A percentile compares a stretch with the other conserved stretches of the same genome.
phyloP scores from a whole-genome alignment of 768 basidiomycete genomes.

The Mycena crocata region DNA sequence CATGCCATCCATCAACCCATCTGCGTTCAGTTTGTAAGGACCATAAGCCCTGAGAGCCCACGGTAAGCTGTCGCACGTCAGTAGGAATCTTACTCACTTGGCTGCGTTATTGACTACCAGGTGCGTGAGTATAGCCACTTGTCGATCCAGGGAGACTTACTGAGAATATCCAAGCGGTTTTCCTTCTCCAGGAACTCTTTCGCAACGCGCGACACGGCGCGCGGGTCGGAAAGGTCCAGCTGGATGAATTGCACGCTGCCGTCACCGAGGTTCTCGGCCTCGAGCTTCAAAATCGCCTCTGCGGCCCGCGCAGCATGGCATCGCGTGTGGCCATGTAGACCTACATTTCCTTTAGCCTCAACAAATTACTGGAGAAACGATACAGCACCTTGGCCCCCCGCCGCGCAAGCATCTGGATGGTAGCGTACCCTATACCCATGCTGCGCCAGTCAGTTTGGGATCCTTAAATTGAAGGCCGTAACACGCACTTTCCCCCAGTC shows the following conservation, averaged over 20 bases:
- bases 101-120: conserved; percentile 40
- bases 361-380: neutral
- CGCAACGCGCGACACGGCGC: conserved; percentile 46
- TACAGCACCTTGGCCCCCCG: conserved; percentile 54
- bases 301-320: conserved; percentile 46
- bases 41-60: conserved; percentile 8
- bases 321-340: conserved; percentile 42
- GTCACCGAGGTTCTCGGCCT: conserved; percentile 44
- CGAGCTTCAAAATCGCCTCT: conserved; percentile 47
- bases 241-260: conserved; percentile 50
- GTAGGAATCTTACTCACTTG: too few species aligned
- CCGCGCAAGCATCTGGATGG: conserved; percentile 50
- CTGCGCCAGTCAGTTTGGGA: conserved; percentile 35
- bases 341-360: neutral
- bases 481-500: conserved; percentile 59
- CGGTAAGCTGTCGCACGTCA: too few species aligned
- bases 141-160: too few species aligned
- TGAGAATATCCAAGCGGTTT: too few species aligned
- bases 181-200: conserved; percentile 53
- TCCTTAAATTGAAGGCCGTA: too few species aligned
- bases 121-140: too few species aligned
- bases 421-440: conserved; percentile 51
- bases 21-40: conserved; percentile 20
- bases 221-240: conserved; percentile 54
- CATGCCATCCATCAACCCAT: conserved; percentile 33